Percentiles rank a stretch among this genome's conserved stretches.
These are phyloP conservation scores for Tolypocladium paradoxum DNA, from an alignment of 2,329 filamentous ascomycete genomes.

Conservation along the genomic window DNA sequence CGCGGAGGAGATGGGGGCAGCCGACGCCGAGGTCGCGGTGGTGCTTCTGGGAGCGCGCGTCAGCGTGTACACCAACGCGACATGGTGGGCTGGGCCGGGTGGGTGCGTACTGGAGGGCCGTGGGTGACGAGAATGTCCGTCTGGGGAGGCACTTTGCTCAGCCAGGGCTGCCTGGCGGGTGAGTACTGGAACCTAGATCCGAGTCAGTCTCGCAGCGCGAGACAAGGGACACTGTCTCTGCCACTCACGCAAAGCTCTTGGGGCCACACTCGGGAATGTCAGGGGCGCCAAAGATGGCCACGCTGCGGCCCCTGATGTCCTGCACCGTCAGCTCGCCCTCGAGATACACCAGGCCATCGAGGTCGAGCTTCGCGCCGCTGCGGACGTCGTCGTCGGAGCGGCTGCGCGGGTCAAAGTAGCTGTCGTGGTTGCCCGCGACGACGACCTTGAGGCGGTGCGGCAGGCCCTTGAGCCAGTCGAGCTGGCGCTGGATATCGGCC, in stretches of 20 bases:
- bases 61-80: background rate
- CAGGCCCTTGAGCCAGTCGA: slow-evolving; percentile 69
- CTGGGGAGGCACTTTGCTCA: slow-evolving; percentile 55
- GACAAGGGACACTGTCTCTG: background rate
- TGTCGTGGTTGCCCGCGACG: slow-evolving; percentile 83
- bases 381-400: slow-evolving; percentile 45
- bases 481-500: slow-evolving; percentile 65
- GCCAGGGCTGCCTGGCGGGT: slow-evolving; percentile 57
- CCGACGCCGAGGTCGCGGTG: slow-evolving; percentile 62
- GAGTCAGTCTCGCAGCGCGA: background rate
- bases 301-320: slow-evolving; percentile 46
- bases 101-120: slow-evolving; percentile 50
- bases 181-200: slow-evolving; percentile 58
- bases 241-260: slow-evolving; percentile 46
- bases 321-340: slow-evolving; percentile 57
- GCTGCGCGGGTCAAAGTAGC: slow-evolving; percentile 63
- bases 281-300: slow-evolving; percentile 63
- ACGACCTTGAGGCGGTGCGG: slow-evolving; percentile 74
- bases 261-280: slow-evolving; percentile 71
- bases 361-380: slow-evolving; percentile 44
- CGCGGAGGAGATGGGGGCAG: slow-evolving; percentile 58
- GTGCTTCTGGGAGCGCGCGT: slow-evolving; percentile 33
- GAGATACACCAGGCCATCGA: slow-evolving; percentile 63
- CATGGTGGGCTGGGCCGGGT: background rate
- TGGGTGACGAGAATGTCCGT: slow-evolving; percentile 77